A percentile compares a stretch with the other conserved stretches of the same genome.
These are phyloP conservation scores for Taxillus chinensis DNA, from an alignment of 164 flowering plant genomes.

Conservation along the genomic window DNA sequence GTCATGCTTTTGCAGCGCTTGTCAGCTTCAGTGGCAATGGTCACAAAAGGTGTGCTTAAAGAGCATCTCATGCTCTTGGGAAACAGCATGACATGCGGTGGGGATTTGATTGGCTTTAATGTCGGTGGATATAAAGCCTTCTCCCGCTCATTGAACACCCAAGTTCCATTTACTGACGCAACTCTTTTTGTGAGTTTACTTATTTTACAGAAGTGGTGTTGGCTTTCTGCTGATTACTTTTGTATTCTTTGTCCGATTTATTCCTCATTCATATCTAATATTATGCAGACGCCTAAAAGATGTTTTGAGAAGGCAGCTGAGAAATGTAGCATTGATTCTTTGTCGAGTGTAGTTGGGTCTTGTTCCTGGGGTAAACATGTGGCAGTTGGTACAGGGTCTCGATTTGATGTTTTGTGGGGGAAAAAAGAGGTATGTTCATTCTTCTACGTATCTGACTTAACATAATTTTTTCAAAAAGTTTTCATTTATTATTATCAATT, in stretches of 20 bases:
- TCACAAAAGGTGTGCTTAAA: slow-evolving; percentile 75
- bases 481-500: neutral
- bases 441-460: neutral
- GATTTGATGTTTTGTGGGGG: slow-evolving; percentile 71
- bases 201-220: no score
- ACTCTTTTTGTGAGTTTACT: slow-evolving; percentile 52
- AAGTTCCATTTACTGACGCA: slow-evolving; percentile 91
- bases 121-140: slow-evolving; percentile 73
- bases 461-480: neutral
- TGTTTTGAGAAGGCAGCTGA: slow-evolving; percentile 94
- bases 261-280: neutral
- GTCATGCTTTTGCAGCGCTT: slow-evolving; percentile 54
- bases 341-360: slow-evolving; percentile 77
- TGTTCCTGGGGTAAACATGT: slow-evolving; percentile 96
- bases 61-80: slow-evolving; percentile 83
- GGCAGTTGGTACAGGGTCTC: slow-evolving; percentile 79
- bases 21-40: slow-evolving; percentile 60
- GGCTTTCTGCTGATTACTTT: no score
- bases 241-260: no score
- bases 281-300: slow-evolving; percentile 62
- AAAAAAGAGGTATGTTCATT: slow-evolving; percentile 44
- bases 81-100: slow-evolving; percentile 79
- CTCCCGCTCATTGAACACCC: slow-evolving; percentile 51
- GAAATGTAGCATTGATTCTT: slow-evolving; percentile 61
- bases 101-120: slow-evolving; percentile 77